Base-by-base conservation (phyloP, 106 monocot species). In the Dendrobium catenatum region DNA sequence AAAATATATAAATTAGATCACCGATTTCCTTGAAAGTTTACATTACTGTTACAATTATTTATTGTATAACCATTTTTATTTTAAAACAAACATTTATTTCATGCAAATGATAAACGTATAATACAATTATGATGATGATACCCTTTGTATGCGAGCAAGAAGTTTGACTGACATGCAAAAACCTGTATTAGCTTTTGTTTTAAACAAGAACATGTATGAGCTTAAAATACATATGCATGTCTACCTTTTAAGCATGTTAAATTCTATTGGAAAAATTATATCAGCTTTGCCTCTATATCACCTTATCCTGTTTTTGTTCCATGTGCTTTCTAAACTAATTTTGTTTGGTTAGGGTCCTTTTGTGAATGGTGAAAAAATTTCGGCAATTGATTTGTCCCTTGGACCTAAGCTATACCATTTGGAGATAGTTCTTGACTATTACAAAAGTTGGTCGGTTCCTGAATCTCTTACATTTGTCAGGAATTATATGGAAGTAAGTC, bases 381-480 rank as follows among this genome's bases (percentile, higher is more conserved):
- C 94, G 73, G 84, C 89, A 56, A 85, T 72, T 73, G 96, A 96
- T 79, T 78, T 96, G 41, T 93, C 96, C 20, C 94, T 96, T 86
- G 94, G 83, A 72, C 96, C 96, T 40, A 96, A 94, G 86, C 90
- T 96, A 77, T 92, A 96, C 64, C 96, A 96, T 80, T 44, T 96
- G 94, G 94, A 96, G 75, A 90, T 96, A 83, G 82, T 90, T 79
- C 86, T 96, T 58, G 92, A 87, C 54, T 86, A 92, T 78, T 96
- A 94, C 73, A 96, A 96, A 82, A 89, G 86, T 41, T 96, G 96
- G 96, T 88, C 92, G 17, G 80, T 96, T 80, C 96, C 96, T 70
- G 94, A 94, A 78, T 90, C 88, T 46, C 88, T 96, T 55, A 46
- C 72, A 40, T 80, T 89, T 85, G 81, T 90, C 20, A 90, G 48